Evolutionary conservation across 495 filamentous ascomycete genomes (phyloP), one percentile per base, ranked within the genome.

Genomic region (Lophiotrema nucula): DNA sequence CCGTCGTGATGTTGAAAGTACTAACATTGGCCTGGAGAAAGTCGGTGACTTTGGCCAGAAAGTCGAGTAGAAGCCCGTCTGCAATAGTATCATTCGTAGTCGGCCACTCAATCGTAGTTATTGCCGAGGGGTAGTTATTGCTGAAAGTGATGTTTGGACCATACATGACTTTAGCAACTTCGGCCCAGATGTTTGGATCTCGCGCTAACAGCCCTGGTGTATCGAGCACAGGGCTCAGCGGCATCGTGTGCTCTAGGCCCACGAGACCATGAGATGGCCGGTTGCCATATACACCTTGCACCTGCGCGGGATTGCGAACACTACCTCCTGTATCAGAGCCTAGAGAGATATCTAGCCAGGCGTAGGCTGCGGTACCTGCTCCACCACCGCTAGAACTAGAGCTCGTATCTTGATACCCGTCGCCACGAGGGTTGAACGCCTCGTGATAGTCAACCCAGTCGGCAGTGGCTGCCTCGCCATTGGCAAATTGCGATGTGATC

Each of bases 401-500:
- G 4, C 43, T 56, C 0, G 70, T 63, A 44, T 71, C 65, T 53
- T 73, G 70, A 42, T 73, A 73, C 10, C 70, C 70, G 42, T 73
- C 70, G 11, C 69, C 67, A 10, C 67, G 58, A 19, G 69, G 69
- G 39, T 71, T 71, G 67, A 71, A 71, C 4, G 67, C 50, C 35
- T 60, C 57, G 22, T 71, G 67, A 50, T 74, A 77, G 51, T 81
- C 79, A 8, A 77, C 70, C 81, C 77, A 83, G 57, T 83, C 79
- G 10, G 70, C 73, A 0, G 76, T 82, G 1, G 77, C 71, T 47
- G 62, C 65, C 56, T 81, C 81, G 4, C 80, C 78, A 57, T 83
- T 82, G 13, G 79, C 82, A 55, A 85, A 85, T 59, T 82, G 79
- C 15, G 74, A 77, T 0, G 77, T 78, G 64, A 83, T 83, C 67